Base-by-base conservation (phyloP, 768 basidiomycete species). In the Naganishia kalamii region DNA sequence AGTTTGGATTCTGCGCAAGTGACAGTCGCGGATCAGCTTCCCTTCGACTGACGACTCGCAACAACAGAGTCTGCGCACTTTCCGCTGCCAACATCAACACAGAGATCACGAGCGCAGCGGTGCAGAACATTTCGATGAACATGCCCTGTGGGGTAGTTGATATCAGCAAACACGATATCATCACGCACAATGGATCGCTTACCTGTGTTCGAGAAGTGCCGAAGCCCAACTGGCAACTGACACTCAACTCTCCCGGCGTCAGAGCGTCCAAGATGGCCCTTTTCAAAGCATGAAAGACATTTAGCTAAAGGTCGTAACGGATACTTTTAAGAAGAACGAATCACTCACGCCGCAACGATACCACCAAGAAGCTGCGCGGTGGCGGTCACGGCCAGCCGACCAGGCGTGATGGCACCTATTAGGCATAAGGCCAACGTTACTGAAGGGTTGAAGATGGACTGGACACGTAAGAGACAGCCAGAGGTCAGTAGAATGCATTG, bases 51-150 rank as follows among this genome's bases (percentile, higher is more conserved):
- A 23, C 25, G 33, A n/a, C 12, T 27, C 2, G 7, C 19, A 35
- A n/a, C n/a, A n/a, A n/a, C n/a, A n/a, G n/a, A n/a, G n/a, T n/a
- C n/a, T n/a, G n/a, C 63, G 27, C 29, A 64, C 63, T 65, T 40
- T 65, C 75, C 49, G 75, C 75, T 62, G 75, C 75, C 19, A 75
- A 60, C 75, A 77, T 77, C 21, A 77, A 54, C 19, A 77, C 75
- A 40, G 68, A 67, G 8, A 77, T 50, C 0, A 72, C 70, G 48
- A 77, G 65, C 21, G 68, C 69, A 13, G 72, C 67, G 1, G 75
- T 77, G 10, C 70, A 70, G 70, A 77, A 77, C 74, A 74, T 74
- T 51, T 77, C 75, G 65, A 77, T 77, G 66, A 77, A 77, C 8
- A 77, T 54, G 10, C 74, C 75, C 57, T 75, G 71, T 1, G 25